phyloP scores from a whole-genome alignment of 169 alveolate species.

The Eimeria praecox region DNA sequence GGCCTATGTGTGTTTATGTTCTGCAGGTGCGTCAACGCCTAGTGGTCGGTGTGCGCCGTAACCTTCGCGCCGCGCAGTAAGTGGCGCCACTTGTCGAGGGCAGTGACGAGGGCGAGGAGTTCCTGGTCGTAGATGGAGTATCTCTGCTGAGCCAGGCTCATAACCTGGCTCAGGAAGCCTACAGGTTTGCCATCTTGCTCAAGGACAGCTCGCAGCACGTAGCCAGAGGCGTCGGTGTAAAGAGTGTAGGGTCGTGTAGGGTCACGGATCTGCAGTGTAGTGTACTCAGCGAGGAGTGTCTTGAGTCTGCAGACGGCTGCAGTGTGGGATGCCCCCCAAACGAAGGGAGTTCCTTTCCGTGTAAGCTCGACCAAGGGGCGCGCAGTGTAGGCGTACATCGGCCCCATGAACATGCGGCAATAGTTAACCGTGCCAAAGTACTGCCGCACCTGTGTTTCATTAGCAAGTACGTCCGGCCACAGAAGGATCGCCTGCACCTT shows the following conservation, averaged over 20 bases:
- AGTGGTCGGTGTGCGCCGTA: no score
- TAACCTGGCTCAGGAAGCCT: constrained; percentile 4
- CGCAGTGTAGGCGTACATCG: neutral
- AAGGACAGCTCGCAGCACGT: no score
- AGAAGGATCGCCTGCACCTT: neutral
- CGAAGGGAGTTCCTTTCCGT: neutral
- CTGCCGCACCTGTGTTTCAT: neutral
- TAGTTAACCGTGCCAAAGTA: neutral
- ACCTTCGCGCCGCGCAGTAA: no score
- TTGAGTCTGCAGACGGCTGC: neutral
- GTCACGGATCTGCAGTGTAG: neutral
- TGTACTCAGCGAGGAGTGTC: neutral
- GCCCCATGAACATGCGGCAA: neutral
- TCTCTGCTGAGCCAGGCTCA: constrained; percentile 7
- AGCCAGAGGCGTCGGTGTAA: no score
- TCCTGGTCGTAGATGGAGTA: constrained; percentile 10
- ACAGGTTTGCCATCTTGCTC: neutral
- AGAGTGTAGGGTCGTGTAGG: neutral
- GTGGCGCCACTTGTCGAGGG: no score
- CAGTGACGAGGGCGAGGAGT: no score
- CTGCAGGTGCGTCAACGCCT: constrained; percentile 13
- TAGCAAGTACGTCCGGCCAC: neutral
- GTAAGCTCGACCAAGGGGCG: neutral
- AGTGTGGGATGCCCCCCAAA: neutral
- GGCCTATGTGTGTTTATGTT: neutral